Base-by-base conservation (phyloP, 352 stramenopile species). In the Phytophthora foliorum region DNA sequence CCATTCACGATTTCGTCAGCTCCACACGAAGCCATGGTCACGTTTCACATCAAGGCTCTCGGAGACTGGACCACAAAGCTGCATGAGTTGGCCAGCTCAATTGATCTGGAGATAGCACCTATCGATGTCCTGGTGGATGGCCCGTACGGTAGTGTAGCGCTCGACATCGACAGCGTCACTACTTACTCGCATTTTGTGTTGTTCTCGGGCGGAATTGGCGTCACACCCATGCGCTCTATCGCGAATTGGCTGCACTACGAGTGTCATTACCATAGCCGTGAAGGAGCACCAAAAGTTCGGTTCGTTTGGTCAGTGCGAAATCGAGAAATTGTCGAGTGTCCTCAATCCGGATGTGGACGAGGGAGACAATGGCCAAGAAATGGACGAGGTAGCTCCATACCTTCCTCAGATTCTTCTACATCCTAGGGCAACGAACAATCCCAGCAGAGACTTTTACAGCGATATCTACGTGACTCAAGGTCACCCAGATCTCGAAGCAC, bases 1-100 rank as follows among this genome's bases (percentile, higher is more conserved):
- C 91, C 91, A 39, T 96, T 97, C 66, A 93, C 87, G 16, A 85
- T 97, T 38, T 89, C 85, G 14, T 94, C 82, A 25, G 78, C 84
- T 4, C 88, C 86, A 1, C 60, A 80, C 24, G 83, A 96, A 72
- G 19, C 72, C 50, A 70, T 85, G 65, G 69, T 90, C n/a, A 84
- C 69, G 6, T 78, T 95, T 55, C 80, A 91, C 62, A 86, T 95
- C 59, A 82, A 81, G 31, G 58, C 63, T 6, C 29, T 79, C 0
- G 86, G 84, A 6, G 84, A 94, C 57, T 92, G 86, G 86, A 92
- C 84, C 16, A 67, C 65, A 3, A 73, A 71, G 27, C 68, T 94
- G 7, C 59, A 67, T 25, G 25, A 22, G 25, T 45, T 62, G n/a
- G 38, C 2, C 17, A 14, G 16, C 14, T 17, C 14, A 10, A 14